phyloP scores from a whole-genome alignment of 805 yeast genomes.

The Brettanomyces bruxellensis region DNA sequence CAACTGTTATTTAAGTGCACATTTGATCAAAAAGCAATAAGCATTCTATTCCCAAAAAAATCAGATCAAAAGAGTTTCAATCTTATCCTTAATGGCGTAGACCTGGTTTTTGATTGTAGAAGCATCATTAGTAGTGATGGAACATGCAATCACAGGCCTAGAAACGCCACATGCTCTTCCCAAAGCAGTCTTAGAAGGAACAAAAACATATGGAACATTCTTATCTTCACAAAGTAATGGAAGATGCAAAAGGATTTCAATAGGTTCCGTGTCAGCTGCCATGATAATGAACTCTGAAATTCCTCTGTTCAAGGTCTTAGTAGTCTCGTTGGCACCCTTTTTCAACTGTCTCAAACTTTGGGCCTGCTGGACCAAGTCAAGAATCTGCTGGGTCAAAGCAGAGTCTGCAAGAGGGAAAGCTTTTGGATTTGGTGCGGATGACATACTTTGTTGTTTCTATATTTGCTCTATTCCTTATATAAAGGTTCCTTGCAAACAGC shows the following conservation, averaged over 20 bases:
- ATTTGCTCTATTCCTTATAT: neutral
- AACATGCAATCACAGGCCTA: constrained; percentile 98
- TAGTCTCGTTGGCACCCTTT: constrained; percentile 99
- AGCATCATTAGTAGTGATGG: constrained; percentile 97
- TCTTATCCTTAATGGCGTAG: constrained; percentile 96
- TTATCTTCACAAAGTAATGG: constrained; percentile 98
- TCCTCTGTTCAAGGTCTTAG: constrained; percentile 99
- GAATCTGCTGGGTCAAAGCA: constrained; percentile 88
- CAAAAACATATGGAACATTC: constrained; percentile 98
- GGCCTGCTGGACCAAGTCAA: constrained; percentile 97
- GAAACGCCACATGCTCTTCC: constrained; percentile 99
- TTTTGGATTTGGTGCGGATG: constrained; percentile 89
- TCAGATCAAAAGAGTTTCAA: constrained; percentile 92
- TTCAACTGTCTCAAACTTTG: constrained; percentile 96
- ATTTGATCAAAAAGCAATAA: too few relatives aligned
- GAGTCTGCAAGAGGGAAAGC: constrained; percentile 99
- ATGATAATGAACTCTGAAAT: constrained; percentile 97
- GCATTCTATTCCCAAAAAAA: neutral
- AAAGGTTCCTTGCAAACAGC: constrained; percentile 47
- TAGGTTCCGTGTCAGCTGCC: constrained; percentile 99
- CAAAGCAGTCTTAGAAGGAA: constrained; percentile 95
- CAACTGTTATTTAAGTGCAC: too few relatives aligned
- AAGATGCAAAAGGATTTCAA: constrained; percentile 93
- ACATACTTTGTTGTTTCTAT: constrained; percentile 25
- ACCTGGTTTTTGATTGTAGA: constrained; percentile 96